Evolutionary conservation across 202 grass and related monocot genomes (phyloP).

Genomic region (Schoenoplectus triqueter): DNA sequence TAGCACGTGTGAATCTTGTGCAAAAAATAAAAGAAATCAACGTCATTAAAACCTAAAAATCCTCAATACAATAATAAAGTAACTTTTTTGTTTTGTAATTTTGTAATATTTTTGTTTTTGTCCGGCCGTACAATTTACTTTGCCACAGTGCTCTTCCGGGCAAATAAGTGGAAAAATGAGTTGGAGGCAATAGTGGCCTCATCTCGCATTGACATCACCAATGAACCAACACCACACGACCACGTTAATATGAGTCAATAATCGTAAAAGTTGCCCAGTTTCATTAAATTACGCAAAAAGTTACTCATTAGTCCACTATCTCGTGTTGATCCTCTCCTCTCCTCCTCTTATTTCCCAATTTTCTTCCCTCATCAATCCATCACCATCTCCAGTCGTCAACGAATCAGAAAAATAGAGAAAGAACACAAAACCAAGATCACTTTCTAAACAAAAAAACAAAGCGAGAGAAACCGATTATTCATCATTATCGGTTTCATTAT

Average conservation of each 20-base stretch:
- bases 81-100: background rate
- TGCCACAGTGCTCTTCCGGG: background rate
- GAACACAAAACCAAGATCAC: slow-evolving; percentile 33
- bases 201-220: background rate
- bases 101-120: background rate
- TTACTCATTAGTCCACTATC: background rate
- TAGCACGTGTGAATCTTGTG: too few species aligned
- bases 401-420: slow-evolving; percentile 1
- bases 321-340: background rate
- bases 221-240: background rate
- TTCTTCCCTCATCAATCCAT: slow-evolving; percentile 36
- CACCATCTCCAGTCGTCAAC: slow-evolving; percentile 25
- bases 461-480: background rate
- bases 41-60: too few species aligned
- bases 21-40: too few species aligned
- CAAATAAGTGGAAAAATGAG: background rate
- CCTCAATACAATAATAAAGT: background rate
- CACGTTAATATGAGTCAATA: background rate
- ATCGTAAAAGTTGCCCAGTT: slow-evolving; percentile 2
- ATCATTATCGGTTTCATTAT: slow-evolving; percentile 6
- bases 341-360: background rate
- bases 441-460: background rate
- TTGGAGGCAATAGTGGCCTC: background rate
- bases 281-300: slow-evolving; percentile 18
- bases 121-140: background rate